A percentile compares a stretch with the other conserved stretches of the same genome.
These are phyloP conservation scores for Ogataea henricii DNA, from an alignment of 805 yeast genomes.

Conservation along the genomic window DNA sequence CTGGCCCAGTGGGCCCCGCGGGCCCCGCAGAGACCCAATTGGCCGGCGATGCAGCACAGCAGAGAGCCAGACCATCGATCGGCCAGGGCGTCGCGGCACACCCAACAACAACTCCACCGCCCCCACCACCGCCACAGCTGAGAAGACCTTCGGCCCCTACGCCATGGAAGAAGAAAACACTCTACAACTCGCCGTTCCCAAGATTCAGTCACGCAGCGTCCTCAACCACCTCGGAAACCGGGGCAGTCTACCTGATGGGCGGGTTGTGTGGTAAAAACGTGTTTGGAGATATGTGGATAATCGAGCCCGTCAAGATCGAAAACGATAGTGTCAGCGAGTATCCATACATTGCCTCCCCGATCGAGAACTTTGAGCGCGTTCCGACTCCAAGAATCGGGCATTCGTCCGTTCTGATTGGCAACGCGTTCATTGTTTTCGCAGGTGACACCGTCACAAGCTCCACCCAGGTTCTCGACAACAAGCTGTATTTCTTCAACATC, in stretches of 20 bases:
- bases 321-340: constrained; percentile 29
- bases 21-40: no score
- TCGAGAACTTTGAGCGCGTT: constrained; percentile 72
- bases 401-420: constrained; percentile 87
- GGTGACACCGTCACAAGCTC: constrained; percentile 91
- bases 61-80: no score
- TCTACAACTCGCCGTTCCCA: constrained; percentile 84
- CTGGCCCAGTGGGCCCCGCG: no score
- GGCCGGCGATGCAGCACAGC: no score
- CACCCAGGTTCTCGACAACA: constrained; percentile 81
- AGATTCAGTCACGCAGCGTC: constrained; percentile 92
- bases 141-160: neutral
- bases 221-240: constrained; percentile 70
- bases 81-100: no score
- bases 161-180: constrained; percentile 70
- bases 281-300: constrained; percentile 93
- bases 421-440: constrained; percentile 92
- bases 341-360: constrained; percentile 48
- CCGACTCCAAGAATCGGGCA: constrained; percentile 98
- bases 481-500: constrained; percentile 81
- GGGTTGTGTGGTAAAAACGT: constrained; percentile 92
- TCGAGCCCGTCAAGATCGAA: constrained; percentile 48
- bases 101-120: neutral
- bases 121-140: neutral
- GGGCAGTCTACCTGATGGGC: constrained; percentile 88